Percentiles rank a stretch among this genome's conserved stretches.
Conservation (phyloP, 495 filamentous ascomycete genomes). For the Hypoxylon trugodes region DNA sequence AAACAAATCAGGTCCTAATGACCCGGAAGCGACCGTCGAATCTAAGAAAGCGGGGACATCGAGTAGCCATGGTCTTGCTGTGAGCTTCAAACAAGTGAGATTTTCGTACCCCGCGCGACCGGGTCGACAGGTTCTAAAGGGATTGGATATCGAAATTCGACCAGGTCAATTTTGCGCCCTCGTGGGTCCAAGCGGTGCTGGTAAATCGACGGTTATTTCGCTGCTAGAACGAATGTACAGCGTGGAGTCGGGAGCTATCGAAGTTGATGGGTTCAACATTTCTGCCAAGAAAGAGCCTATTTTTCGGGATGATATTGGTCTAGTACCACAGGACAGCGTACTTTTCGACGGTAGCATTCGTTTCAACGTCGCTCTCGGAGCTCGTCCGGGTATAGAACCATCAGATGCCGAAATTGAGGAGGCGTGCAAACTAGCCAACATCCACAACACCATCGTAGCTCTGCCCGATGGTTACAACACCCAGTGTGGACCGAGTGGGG, state of each 20-base stretch:
- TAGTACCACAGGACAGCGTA: constrained; percentile 64
- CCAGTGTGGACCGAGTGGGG: constrained; percentile 58
- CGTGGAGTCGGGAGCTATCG: constrained; percentile 24
- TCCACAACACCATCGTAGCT: constrained; percentile 64
- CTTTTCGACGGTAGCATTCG: constrained; percentile 64
- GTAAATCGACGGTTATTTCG: constrained; percentile 69
- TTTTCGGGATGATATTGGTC: constrained; percentile 60
- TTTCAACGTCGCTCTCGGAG: constrained; percentile 64
- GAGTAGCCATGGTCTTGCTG: constrained; percentile 49
- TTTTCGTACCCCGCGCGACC: constrained; percentile 71
- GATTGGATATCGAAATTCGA: constrained; percentile 61
- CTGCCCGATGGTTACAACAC: constrained; percentile 72
- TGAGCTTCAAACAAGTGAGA: constrained; percentile 62
- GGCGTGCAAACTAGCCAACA: constrained; percentile 65
- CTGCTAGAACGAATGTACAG: constrained; percentile 67
- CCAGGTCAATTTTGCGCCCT: constrained; percentile 67
- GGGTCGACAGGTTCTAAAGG: constrained; percentile 60
- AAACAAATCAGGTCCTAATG: constrained; percentile 7
- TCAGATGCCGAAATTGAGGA: constrained; percentile 61
- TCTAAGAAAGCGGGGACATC: constrained; percentile 15
- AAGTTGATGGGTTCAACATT: constrained; percentile 55
- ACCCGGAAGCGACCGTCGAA: constrained; percentile 39
- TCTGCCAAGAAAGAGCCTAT: constrained; percentile 54
- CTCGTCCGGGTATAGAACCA: constrained; percentile 50
- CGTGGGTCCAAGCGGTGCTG: constrained; percentile 68